These are phyloP conservation scores for Striga hermonthica DNA, from an alignment of 305 asterid genomes.

Conservation along the genomic window DNA sequence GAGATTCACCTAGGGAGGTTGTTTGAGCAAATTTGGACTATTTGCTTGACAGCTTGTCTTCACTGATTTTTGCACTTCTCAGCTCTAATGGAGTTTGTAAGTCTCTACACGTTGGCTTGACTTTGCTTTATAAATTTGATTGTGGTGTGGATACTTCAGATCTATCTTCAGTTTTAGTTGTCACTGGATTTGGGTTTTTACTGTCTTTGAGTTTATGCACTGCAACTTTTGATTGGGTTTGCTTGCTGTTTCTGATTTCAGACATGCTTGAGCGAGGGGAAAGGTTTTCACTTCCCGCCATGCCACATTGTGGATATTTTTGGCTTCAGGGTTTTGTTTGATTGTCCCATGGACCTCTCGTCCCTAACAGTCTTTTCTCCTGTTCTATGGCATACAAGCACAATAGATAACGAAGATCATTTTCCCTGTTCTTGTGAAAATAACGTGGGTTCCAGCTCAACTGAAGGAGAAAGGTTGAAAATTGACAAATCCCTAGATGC, in stretches of 20 bases:
- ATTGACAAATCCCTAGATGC: conserved; percentile 37
- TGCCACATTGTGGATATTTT: conserved; percentile 65
- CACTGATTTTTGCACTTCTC: too few species aligned
- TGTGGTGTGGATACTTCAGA: too few species aligned
- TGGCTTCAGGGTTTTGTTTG: conserved; percentile 67
- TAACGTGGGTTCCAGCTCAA: neutral
- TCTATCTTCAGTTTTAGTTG: neutral
- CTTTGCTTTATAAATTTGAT: too few species aligned
- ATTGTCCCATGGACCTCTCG: conserved; percentile 88
- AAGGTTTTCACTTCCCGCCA: conserved; percentile 77
- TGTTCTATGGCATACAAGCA: conserved; percentile 36
- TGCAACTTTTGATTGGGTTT: neutral
- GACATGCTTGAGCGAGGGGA: conserved; percentile 88
- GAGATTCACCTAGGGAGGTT: too few species aligned
- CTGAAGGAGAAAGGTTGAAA: conserved; percentile 35
- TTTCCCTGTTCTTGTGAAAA: neutral
- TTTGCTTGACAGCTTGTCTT: too few species aligned
- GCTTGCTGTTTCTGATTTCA: conserved; percentile 35
- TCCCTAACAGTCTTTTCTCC: conserved; percentile 66
- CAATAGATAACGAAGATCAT: conserved; percentile 25
- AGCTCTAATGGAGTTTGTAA: too few species aligned
- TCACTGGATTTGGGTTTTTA: neutral
- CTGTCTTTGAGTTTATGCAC: neutral
- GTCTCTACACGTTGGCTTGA: too few species aligned
- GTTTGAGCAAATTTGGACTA: too few species aligned